Evolutionary conservation across 208 protist genomes (phyloP), one percentile per base, ranked within the genome.

Genomic region (Ichthyophonus hoferi): DNA sequence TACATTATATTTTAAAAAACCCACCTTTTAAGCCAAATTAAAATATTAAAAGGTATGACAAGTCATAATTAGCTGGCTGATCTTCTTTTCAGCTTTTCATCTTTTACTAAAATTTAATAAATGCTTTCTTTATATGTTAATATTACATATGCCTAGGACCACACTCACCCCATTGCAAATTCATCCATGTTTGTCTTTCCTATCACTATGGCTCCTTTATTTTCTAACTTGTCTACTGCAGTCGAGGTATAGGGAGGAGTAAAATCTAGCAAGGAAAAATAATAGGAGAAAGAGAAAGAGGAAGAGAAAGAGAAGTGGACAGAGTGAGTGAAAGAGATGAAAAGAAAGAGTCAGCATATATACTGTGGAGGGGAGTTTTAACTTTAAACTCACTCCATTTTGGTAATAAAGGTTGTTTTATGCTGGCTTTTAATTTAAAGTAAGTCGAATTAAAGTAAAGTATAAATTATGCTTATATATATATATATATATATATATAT

Each of bases 151-250:
- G n/a, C n/a, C n/a, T n/a, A n/a, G n/a, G n/a, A n/a, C n/a, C n/a
- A n/a, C n/a, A n/a, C n/a, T n/a, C 42, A 88, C 78, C 86, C 86
- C 86, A 88, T 88, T 50, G 58, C 86, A 88, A 88, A 88, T 67
- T 88, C 86, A 58, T 88, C 86, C 86, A 88, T 88, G 79, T 88
- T 88, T 31, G 58, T 41, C 58, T 88, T 88, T 38, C 86, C 86
- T 39, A 88, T 1, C 1, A 88, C 1, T 3, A 88, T 40, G 1
- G 86, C 86, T 14, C 78, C 86, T 33, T 33, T 17, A 77, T 82
- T 38, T 43, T 79, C 1, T 7, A 88, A 37, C 24, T 39, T 76
- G 37, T 83, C 39, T 14, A 82, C 58, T 41, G 40, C 86, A 37
- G 86, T 88, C 2, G 86, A 31, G 83, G 14, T 83, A 67, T 76